Conservation (phyloP, 345 rosid species). For the Rubroshorea leprosula region DNA sequence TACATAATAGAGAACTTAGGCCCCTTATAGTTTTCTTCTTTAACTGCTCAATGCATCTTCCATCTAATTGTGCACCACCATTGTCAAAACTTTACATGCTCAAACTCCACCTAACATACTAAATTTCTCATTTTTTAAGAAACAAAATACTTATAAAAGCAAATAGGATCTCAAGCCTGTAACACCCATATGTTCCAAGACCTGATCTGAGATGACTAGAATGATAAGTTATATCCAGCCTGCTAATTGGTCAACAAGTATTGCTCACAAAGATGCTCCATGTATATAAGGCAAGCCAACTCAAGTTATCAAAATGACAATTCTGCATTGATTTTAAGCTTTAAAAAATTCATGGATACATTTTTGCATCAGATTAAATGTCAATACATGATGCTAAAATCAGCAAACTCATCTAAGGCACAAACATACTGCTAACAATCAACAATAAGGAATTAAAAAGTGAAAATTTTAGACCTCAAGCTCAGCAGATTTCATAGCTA, state of each 20-base stretch:
- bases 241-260: not conserved
- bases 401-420: too few species aligned
- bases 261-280: not conserved
- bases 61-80: too few species aligned
- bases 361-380: not conserved
- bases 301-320: not conserved
- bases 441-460: not conserved
- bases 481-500: constrained; percentile 88
- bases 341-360: not conserved
- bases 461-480: constrained; percentile 55
- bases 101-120: not conserved
- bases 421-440: not conserved
- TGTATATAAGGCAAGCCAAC: not conserved
- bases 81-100: too few species aligned
- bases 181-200: not conserved
- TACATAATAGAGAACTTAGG: too few species aligned
- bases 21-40: too few species aligned
- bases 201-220: not conserved
- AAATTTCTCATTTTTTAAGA: too few species aligned
- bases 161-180: not conserved
- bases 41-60: too few species aligned
- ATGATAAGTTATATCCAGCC: not conserved
- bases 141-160: not conserved
- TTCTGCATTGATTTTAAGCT: not conserved
- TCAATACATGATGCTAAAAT: too few species aligned